Conservation (phyloP, 1,284 basidiomycete genomes). For the Ganoderma leucocontextum region DNA sequence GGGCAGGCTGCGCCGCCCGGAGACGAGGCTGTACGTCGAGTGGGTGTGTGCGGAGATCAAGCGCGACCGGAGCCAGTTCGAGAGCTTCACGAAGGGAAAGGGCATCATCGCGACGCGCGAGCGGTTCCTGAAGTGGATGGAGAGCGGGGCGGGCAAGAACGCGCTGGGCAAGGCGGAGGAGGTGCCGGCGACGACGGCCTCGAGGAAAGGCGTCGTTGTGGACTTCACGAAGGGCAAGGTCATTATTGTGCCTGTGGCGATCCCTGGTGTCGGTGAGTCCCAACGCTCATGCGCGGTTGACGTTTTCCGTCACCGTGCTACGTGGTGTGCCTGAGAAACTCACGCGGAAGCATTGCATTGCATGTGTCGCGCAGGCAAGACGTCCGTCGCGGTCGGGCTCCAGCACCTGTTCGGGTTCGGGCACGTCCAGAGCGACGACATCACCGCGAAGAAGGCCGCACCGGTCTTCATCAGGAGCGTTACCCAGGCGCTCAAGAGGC, state of each 20-base stretch:
- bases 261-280: conserved; percentile 89
- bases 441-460: conserved; percentile 82
- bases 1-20: conserved; percentile 68
- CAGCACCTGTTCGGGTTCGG: conserved; percentile 81
- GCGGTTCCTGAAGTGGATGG: conserved; percentile 78
- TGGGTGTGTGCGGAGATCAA: conserved; percentile 81
- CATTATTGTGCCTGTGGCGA: conserved; percentile 87
- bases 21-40: conserved; percentile 70
- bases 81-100: conserved; percentile 71
- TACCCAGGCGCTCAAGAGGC: conserved; percentile 60
- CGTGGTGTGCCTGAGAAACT: neutral
- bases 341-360: neutral
- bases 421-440: conserved; percentile 94
- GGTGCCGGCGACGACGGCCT: conserved; percentile 35
- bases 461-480: conserved; percentile 85
- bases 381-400: conserved; percentile 84
- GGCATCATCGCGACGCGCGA: conserved; percentile 90
- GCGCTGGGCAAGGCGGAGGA: conserved; percentile 41
- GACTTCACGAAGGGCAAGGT: conserved; percentile 72
- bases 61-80: conserved; percentile 69
- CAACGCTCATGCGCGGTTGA: neutral
- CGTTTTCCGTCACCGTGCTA: neutral
- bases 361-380: conserved; percentile 75
- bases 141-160: conserved; percentile 54
- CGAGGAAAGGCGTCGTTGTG: conserved; percentile 50